phyloP scores from a whole-genome alignment of 108 stramenopile genomes.

The Nannochloropsis oceanica region DNA sequence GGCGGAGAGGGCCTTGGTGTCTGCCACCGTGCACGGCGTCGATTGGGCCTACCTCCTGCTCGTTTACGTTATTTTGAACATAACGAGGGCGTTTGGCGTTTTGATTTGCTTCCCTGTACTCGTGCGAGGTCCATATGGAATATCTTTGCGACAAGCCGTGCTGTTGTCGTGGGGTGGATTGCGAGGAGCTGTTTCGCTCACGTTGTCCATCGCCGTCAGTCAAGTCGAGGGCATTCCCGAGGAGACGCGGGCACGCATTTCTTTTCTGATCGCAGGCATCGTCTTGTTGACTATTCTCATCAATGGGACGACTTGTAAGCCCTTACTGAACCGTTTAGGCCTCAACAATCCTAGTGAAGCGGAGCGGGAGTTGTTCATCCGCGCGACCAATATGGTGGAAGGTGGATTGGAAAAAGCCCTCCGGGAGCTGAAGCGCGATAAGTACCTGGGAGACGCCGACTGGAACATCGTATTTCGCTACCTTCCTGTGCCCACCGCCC shows the following conservation, averaged over 20 bases:
- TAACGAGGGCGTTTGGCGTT: slow-evolving; percentile 1
- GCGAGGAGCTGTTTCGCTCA: slow-evolving; percentile 44
- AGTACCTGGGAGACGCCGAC: slow-evolving; percentile 18
- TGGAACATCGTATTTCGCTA: slow-evolving; percentile 25
- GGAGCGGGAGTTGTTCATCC: slow-evolving; percentile 3
- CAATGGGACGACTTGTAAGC: slow-evolving; percentile 36
- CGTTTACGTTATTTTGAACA: slow-evolving; percentile 7
- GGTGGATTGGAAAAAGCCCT: not conserved
- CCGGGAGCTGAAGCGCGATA: slow-evolving; percentile 1
- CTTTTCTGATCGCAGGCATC: slow-evolving; percentile 43
- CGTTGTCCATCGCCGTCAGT: slow-evolving; percentile 40
- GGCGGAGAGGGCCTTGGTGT: not conserved
- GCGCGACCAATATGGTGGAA: not conserved
- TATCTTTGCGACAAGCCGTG: slow-evolving; percentile 22
- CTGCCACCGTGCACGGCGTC: not conserved
- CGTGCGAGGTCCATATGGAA: not conserved
- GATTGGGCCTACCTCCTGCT: slow-evolving; percentile 16
- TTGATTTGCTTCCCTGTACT: slow-evolving; percentile 67
- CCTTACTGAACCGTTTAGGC: slow-evolving; percentile 6
- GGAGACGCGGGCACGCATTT: slow-evolving; percentile 12
- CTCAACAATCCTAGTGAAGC: not conserved
- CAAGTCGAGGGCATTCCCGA: not conserved
- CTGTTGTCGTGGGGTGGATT: slow-evolving; percentile 43
- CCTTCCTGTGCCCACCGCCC: slow-evolving; percentile 15
- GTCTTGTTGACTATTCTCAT: slow-evolving; percentile 48